Evolutionary conservation across 1,284 basidiomycete genomes (phyloP), one percentile per base, ranked within the genome.

Genomic region (Crepidotus sp.): DNA sequence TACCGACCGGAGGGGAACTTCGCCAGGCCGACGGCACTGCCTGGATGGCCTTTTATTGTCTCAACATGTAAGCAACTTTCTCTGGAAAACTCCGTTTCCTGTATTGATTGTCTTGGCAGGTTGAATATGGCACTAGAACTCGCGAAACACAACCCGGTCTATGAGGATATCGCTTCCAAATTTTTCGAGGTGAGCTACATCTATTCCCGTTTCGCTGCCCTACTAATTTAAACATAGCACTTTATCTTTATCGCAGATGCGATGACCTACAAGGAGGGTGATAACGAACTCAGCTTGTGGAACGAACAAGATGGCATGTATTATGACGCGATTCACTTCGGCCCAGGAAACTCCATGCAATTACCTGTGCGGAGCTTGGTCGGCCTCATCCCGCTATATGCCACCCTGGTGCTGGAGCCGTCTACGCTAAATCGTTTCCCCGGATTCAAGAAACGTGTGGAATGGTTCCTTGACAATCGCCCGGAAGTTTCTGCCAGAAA

Each of bases 121-220:
- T 68, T 98, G 61, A 95, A 87, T 64, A 98, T 98, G 64, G 93
- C 95, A 0, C 77, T 98, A 38, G 95, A 98, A 65, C 72, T 98
- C 27, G 95, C 95, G 40, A 97, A 98, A 69, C 93, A 98, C 65
- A 98, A 98, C 61, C 73, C 84, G 3, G 91, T 92, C 1, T 98
- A 98, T 61, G 95, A 98, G 67, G 95, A 98, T 62, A 98, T 98
- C 53, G 95, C 95, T n/a, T 96, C 92, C 49, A 98, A 98, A 62
- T 95, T 95, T 64, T 94, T 95, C 51, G 91, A 89, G 79, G 85
- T 87, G 57, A 43, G 66, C 40, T 51, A 27, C 49, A 26, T 10
- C 18, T 36, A 3, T 14, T 30, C 30, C 8, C n/a, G 11, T 25
- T 39, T 30, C 24, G 36, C 43, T 43, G 18, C 42, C 18, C 40